These are phyloP conservation scores for Eucalyptus camaldulensis DNA, from an alignment of 345 rosid species.

Conservation along the genomic window DNA sequence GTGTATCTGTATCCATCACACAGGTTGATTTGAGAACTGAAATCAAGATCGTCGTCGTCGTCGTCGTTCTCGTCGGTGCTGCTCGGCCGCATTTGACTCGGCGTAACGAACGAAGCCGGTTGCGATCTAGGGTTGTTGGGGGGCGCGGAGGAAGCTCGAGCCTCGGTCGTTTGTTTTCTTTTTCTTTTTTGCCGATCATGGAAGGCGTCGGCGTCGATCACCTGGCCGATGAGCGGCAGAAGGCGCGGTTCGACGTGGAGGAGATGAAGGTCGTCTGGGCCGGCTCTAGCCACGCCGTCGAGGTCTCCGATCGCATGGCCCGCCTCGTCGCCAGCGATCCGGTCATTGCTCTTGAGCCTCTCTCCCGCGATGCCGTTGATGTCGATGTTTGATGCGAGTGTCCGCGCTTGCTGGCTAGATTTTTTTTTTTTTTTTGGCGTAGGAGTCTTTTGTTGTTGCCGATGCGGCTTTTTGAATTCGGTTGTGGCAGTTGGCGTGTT, in stretches of 20 bases:
- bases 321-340: conserved; percentile 96
- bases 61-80: background rate
- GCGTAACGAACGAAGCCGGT: background rate
- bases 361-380: too few species aligned
- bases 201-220: conserved; percentile 26
- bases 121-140: background rate
- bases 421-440: too few species aligned
- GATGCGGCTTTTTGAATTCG: background rate
- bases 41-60: background rate
- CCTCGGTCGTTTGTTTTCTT: background rate
- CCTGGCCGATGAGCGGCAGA: conserved; percentile 63
- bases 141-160: background rate
- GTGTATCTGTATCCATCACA: background rate
- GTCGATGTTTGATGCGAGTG: too few species aligned
- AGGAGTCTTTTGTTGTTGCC: too few species aligned
- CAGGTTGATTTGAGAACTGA: background rate
- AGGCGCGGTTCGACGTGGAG: conserved; percentile 72
- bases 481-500: background rate
- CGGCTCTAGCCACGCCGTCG: conserved; percentile 71
- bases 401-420: too few species aligned
- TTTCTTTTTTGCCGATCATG: background rate
- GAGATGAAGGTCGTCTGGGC: conserved; percentile 97
- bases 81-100: background rate
- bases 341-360: conserved; percentile 12
- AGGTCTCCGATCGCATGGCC: conserved; percentile 74